These are phyloP conservation scores for Aureobasidium namibiae DNA, from an alignment of 2,329 filamentous ascomycete species.

Conservation along the genomic window DNA sequence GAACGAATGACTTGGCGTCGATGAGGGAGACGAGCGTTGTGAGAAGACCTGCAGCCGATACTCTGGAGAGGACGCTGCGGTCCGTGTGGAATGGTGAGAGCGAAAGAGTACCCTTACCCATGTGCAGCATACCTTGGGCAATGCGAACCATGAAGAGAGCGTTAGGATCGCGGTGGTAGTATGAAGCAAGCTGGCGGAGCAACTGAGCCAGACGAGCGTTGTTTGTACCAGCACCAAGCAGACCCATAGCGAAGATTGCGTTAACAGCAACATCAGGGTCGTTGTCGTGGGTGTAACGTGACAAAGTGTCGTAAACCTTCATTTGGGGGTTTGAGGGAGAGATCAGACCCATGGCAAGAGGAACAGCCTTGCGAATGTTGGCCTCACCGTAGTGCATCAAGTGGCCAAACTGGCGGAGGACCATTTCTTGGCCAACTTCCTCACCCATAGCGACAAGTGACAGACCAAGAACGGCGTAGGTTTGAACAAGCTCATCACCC, in stretches of 20 bases:
- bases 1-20: conserved; percentile 80
- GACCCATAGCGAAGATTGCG: conserved; percentile 97
- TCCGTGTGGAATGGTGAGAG: conserved; percentile 99
- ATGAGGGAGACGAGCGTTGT: conserved; percentile 89
- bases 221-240: conserved; percentile 93
- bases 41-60: conserved; percentile 80
- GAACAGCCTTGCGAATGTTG: conserved; percentile 94
- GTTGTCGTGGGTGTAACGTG: conserved; percentile 95
- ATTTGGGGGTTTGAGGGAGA: conserved; percentile 98
- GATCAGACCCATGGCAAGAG: conserved; percentile 90
- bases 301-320: conserved; percentile 98
- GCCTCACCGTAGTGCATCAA: conserved; percentile 98
- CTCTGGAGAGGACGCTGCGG: conserved; percentile 85
- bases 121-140: conserved; percentile 92
- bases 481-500: conserved; percentile 88
- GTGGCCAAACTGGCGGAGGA: conserved; percentile 91
- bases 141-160: conserved; percentile 99
- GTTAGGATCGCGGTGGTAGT: conserved; percentile 95
- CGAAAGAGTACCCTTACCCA: conserved; percentile 96
- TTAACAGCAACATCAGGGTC: conserved; percentile 98
- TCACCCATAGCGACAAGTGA: conserved; percentile 96
- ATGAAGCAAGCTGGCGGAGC: conserved; percentile 87
- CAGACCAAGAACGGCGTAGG: conserved; percentile 90
- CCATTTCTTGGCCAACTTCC: conserved; percentile 98
- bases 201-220: conserved; percentile 94